Evolutionary conservation across 805 yeast genomes (phyloP), one percentile per base, ranked within the genome.

Genomic region (Torulaspora delbrueckii): DNA sequence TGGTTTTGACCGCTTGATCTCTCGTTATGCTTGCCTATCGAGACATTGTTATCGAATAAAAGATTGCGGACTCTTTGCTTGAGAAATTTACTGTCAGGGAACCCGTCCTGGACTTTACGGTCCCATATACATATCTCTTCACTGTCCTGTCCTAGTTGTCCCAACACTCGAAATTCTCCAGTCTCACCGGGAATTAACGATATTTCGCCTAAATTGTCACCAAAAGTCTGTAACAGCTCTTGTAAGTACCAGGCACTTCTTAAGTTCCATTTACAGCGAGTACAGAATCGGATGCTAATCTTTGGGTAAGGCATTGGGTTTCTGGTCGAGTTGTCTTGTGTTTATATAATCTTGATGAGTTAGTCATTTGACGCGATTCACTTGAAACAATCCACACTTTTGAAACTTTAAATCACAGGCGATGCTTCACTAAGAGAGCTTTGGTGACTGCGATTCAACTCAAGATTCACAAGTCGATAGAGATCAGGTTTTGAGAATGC

Each of bases 221-320:
- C 82, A 63, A 87, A 89, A 0, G 96, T 89, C 57, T 84, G 87
- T n/a, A 88, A 66, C 1, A 89, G 68, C 63, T 88, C 96, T 60
- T 86, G 96, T 26, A 80, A 69, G 55, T 86, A 86, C 96, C 96
- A 89, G 0, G 86, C 75, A 1, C 96, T 95, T 9, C 96, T 69
- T 38, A 86, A 75, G 56, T 85, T 84, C 96, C 96, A 88, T 57
- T 84, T 84, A 70, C 96, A 88, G 59, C 76, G 78, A 31, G 84
- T 83, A 60, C 96, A 88, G 66, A 82, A 88, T 53, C 77, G 74
- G 34, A 88, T 86, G 4, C 78, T 68, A 2, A 88, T 76, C 36
- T 79, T 69, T 2, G 95, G 93, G 47, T 72, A 79, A 25, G 60
- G 56, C 62, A 58, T 56, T 4, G n/a, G 31, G 26, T 13, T 9